phyloP scores from a whole-genome alignment of 2,329 filamentous ascomycete genomes.

The Hypoxylon rubiginosum region DNA sequence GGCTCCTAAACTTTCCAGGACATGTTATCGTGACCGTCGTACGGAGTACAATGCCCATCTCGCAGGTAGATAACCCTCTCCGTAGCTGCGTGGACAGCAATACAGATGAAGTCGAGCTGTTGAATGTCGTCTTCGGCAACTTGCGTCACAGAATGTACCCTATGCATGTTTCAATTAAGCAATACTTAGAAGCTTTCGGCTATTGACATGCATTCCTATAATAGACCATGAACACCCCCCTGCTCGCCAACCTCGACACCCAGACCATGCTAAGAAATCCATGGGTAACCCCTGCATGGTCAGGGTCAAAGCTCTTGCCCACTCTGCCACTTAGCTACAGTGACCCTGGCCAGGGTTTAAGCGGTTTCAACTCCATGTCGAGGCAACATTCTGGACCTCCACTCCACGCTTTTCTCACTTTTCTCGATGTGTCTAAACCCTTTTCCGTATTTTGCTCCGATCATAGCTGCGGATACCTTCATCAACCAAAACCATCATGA shows the following conservation, averaged over 20 bases:
- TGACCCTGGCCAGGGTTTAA: constrained; percentile 46
- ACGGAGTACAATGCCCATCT: not conserved
- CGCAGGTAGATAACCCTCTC: not conserved
- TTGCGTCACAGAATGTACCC: constrained; percentile 35
- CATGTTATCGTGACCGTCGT: not conserved
- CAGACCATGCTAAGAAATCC: constrained; percentile 19
- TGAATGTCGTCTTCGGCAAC: constrained; percentile 27
- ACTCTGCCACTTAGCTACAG: constrained; percentile 16
- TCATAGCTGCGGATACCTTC: constrained; percentile 40
- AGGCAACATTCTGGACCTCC: constrained; percentile 50
- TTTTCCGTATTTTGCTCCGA: constrained; percentile 47
- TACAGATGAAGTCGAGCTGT: constrained; percentile 3
- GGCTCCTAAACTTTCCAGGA: constrained; percentile 1
- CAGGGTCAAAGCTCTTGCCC: constrained; percentile 37
- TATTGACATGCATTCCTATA: constrained; percentile 46
- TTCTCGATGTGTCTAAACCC: constrained; percentile 45
- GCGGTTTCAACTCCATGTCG: constrained; percentile 52
- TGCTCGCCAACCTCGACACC: not conserved
- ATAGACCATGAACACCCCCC: constrained; percentile 13
- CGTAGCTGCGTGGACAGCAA: too few species aligned
- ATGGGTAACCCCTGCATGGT: constrained; percentile 26
- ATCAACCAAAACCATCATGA: constrained; percentile 19
- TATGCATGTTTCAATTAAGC: constrained; percentile 41
- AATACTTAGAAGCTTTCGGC: constrained; percentile 40
- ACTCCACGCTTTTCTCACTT: constrained; percentile 39